These are phyloP conservation scores for Boeremia exigua DNA, from an alignment of 2,329 filamentous ascomycete species.

Conservation along the genomic window DNA sequence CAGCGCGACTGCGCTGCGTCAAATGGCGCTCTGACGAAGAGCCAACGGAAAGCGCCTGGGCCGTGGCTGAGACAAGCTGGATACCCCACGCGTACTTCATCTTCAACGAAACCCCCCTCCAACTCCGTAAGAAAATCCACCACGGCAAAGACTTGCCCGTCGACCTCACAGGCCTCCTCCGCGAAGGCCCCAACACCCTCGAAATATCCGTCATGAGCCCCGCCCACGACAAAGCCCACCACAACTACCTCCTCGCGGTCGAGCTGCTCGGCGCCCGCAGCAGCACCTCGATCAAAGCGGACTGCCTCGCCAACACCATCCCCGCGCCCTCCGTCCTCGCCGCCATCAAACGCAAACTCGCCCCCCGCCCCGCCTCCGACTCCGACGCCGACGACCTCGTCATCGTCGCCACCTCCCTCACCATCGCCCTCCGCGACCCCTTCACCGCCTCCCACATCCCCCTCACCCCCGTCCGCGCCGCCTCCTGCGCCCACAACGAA, in stretches of 20 bases:
- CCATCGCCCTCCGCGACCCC: conserved; percentile 56
- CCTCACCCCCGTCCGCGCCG: conserved; percentile 73
- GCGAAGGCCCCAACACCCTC: conserved; percentile 67
- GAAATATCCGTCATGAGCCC: conserved; percentile 51
- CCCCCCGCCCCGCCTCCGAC: conserved; percentile 43
- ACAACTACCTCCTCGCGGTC: conserved; percentile 69
- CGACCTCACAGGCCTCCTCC: conserved; percentile 70
- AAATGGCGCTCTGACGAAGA: conserved; percentile 43
- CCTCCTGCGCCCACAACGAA: conserved; percentile 75
- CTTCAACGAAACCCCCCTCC: conserved; percentile 64
- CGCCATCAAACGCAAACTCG: conserved; percentile 62
- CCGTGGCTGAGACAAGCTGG: conserved; percentile 70
- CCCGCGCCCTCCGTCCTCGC: conserved; percentile 59
- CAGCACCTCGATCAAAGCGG: conserved; percentile 46
- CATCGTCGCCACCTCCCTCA: conserved; percentile 49
- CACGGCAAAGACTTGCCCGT: conserved; percentile 77
- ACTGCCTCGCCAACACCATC: conserved; percentile 38
- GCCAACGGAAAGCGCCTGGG: conserved; percentile 64
- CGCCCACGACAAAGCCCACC: conserved; percentile 42
- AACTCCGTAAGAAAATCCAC: conserved; percentile 71
- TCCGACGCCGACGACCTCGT: conserved; percentile 61
- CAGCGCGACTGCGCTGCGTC: conserved; percentile 74
- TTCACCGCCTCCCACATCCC: conserved; percentile 61
- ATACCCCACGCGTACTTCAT: conserved; percentile 70
- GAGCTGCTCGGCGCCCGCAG: conserved; percentile 68